These are phyloP conservation scores for Stemphylium vesicarium DNA, from an alignment of 2,329 filamentous ascomycete genomes.

Conservation along the genomic window DNA sequence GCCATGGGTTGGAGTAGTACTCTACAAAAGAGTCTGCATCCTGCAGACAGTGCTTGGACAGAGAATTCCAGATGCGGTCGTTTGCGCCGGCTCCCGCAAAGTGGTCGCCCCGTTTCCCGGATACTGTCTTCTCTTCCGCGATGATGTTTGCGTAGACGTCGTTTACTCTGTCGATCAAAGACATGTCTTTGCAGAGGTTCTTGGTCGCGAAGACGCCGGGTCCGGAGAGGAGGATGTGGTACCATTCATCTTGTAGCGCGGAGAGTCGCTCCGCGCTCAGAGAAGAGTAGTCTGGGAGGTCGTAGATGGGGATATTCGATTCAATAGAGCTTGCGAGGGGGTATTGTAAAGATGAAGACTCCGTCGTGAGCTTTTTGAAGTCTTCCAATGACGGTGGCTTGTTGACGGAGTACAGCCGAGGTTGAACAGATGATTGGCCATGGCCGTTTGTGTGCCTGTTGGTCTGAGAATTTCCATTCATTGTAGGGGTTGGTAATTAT, in stretches of 20 bases:
- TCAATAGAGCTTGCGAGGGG: constrained; percentile 56
- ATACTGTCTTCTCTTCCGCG: constrained; percentile 56
- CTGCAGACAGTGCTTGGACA: constrained; percentile 64
- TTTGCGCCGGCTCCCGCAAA: constrained; percentile 65
- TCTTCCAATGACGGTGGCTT: constrained; percentile 50
- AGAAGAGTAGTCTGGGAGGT: constrained; percentile 50
- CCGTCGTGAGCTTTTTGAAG: constrained; percentile 56
- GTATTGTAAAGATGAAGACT: constrained; percentile 50
- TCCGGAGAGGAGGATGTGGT: constrained; percentile 62
- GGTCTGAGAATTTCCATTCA: not conserved
- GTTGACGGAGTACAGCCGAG: constrained; percentile 37
- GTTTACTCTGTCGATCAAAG: constrained; percentile 40
- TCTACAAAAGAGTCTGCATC: constrained; percentile 60
- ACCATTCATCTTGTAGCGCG: constrained; percentile 65
- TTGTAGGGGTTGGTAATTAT: not conserved
- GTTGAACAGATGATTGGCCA: constrained; percentile 18
- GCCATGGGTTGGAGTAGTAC: constrained; percentile 68
- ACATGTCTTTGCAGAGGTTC: constrained; percentile 35
- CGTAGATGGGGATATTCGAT: constrained; percentile 64
- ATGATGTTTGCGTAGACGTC: constrained; percentile 44
- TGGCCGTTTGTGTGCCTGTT: constrained; percentile 4
- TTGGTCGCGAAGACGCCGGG: constrained; percentile 67
- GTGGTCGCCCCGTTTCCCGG: constrained; percentile 61
- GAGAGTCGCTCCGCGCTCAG: constrained; percentile 38
- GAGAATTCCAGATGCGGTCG: constrained; percentile 70